A percentile compares a stretch with the other conserved stretches of the same genome.
phyloP scores from a whole-genome alignment of 2,329 filamentous ascomycete species.

The Emericellopsis cladophorae region DNA sequence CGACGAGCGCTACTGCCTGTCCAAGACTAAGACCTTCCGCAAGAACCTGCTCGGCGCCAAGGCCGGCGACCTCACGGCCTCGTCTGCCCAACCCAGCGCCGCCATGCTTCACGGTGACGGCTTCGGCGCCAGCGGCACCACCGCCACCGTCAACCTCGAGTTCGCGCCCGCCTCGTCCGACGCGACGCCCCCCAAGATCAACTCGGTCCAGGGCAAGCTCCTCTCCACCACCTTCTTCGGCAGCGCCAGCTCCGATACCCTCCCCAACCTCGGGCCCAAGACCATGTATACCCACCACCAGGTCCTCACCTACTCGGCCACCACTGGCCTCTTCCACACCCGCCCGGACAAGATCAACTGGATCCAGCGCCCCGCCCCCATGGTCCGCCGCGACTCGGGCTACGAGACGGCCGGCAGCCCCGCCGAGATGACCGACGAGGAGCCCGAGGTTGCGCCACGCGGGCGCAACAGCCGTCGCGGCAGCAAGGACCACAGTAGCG shows the following conservation, averaged over 20 bases:
- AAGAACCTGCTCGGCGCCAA: constrained; percentile 39
- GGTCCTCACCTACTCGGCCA: constrained; percentile 32
- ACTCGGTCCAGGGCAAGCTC: constrained; percentile 35
- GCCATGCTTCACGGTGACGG: constrained; percentile 38
- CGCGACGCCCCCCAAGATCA: constrained; percentile 32
- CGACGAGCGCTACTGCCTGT: constrained; percentile 36
- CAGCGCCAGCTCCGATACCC: constrained; percentile 26
- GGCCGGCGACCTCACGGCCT: constrained; percentile 33
- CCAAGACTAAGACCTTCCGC: constrained; percentile 37
- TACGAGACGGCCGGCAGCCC: constrained; percentile 26
- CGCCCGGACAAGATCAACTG: constrained; percentile 24
- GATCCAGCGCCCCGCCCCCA: constrained; percentile 19
- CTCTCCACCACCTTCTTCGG: constrained; percentile 39
- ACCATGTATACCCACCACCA: constrained; percentile 24
- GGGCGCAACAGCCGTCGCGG: not conserved
- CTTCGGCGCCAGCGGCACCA: constrained; percentile 25
- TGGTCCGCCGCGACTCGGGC: constrained; percentile 36
- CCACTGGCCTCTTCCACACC: constrained; percentile 24
- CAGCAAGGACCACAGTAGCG: constrained; percentile 1
- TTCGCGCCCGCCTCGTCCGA: constrained; percentile 32
- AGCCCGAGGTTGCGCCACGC: constrained; percentile 6
- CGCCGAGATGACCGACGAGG: constrained; percentile 21
- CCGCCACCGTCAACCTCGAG: constrained; percentile 28
- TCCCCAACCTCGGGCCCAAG: constrained; percentile 38
- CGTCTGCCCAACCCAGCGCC: constrained; percentile 31